Base-by-base conservation (phyloP, 305 asterid genomes). In the Fraxinus dipetala region DNA sequence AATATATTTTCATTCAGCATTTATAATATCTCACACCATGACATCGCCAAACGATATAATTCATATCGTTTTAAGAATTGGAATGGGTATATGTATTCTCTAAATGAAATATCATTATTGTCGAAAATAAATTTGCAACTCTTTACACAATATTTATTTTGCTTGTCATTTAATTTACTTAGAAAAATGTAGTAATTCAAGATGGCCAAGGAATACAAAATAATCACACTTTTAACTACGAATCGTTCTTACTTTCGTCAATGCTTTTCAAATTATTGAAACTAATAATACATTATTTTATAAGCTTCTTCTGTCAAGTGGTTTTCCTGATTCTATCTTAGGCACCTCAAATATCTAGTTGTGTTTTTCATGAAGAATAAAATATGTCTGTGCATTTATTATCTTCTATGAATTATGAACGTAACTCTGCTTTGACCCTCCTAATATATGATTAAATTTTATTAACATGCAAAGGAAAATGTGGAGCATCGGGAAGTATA, bases 391-490 rank as follows among this genome's bases (percentile, higher is more conserved):
- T 61, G 10, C 14, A 8, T 45, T 43, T 45, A 45, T 45, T 45
- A 45, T 45, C 56, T 45, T 13, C 56, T 45, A 13, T 45, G 56
- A 45, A 45, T 13, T 10, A 18, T 14, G 61, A 78, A 48, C 59
- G 28, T 8, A 6, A 51, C 67, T 26, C 59, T 51, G 78, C 32
- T 22, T 24, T 80, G 73, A 72, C 75, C 5, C 6, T 30, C 32
- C 78, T 10, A 18, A 72, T 48, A 70, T 73, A 72, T 72, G 26
- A 26, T 38, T 32, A 16, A 26, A 20, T 14, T 32, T 51, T 72
- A 16, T 43, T 51, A 20, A 13, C 18, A 69, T 70, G 75, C 83
- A 72, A 73, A 80, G 38, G 20, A 65, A 38, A 79, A 63, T 79
- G 20, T 20, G 30, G 26, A 31, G 82, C 5, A 43, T 79, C 6